Evolutionary conservation across 495 filamentous ascomycete genomes (phyloP), one percentile per base, ranked within the genome.

Genomic region (Tuber melanosporum): DNA sequence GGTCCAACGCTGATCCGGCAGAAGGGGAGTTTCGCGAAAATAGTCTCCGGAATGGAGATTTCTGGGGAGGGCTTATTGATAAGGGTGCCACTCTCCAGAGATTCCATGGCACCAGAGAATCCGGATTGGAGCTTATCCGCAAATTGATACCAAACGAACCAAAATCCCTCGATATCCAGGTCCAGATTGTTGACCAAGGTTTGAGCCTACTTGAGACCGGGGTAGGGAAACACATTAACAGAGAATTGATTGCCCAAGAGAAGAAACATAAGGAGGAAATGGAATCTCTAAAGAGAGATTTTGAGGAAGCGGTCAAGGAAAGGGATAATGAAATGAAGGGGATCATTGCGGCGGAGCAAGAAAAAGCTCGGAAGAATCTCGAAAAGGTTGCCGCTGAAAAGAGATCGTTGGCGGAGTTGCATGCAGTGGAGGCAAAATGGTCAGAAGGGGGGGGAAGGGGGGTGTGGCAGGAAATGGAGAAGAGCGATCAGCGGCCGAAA

Each of bases 41-140:
- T 7, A 81, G 87, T 74, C 83, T 88, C 19, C 73, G 43, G 6
- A 47, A 76, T 26, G 82, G 77, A 43, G 84, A 84, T 4, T 87
- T 87, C 75, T 88, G 87, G 87, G 82, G 80, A 6, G 41, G 76
- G 7, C 77, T 87, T 83, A 73, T 84, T 1, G 62, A 75, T 20
- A 74, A 72, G 14, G 85, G 83, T 10, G 81, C 83, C 17, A 74
- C 75, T 36, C 79, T 80, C 32, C 43, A 77, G n/a, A 83, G 82
- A 17, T 76, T 85, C 44, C 71, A 76, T 71, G 83, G 84, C 7
- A 78, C 81, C 71, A 81, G 71, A 17, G 77, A 82, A 52, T 86
- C 84, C 0, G 83, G 84, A 52, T 83, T 75, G 26, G 75, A 79
- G 4, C 78, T 86, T 41, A 78, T 85, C n/a, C 69, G 47, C 71